Conservation (phyloP, 768 basidiomycete species). For the Thelephora ganbajun region DNA sequence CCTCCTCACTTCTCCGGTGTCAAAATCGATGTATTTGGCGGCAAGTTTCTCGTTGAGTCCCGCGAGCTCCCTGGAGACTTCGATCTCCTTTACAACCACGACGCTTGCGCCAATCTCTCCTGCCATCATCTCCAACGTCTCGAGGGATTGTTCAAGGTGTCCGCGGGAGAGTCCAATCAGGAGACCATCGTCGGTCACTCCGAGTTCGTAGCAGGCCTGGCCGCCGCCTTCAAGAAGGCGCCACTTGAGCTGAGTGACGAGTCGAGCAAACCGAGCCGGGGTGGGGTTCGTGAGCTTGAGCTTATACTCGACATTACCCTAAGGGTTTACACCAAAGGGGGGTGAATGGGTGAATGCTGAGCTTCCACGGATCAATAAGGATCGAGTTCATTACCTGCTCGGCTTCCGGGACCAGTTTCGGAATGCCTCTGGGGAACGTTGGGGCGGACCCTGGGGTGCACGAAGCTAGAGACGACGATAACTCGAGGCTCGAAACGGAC, state of each 20-base stretch:
- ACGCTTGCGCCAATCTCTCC: slow-evolving; percentile 88
- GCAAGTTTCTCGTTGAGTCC: slow-evolving; percentile 18
- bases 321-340: slow-evolving; percentile 4
- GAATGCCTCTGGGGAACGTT: slow-evolving; percentile 22
- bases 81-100: slow-evolving; percentile 80
- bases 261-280: slow-evolving; percentile 59
- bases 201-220: slow-evolving; percentile 39
- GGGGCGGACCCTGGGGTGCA: background rate
- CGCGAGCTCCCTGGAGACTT: slow-evolving; percentile 45
- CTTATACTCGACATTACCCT: slow-evolving; percentile 93
- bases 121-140: slow-evolving; percentile 89
- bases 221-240: slow-evolving; percentile 47
- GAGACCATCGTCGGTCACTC: slow-evolving; percentile 75
- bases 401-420: slow-evolving; percentile 61
- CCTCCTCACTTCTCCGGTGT: slow-evolving; percentile 20
- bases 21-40: slow-evolving; percentile 19
- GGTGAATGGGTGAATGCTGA: background rate
- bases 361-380: background rate
- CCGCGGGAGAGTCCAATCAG: slow-evolving; percentile 63
- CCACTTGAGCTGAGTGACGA: slow-evolving; percentile 96
- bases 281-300: slow-evolving; percentile 75
- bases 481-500: slow-evolving; percentile 15
- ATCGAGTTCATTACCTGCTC: slow-evolving; percentile 33
- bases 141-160: slow-evolving; percentile 71
- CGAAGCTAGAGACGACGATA: slow-evolving; percentile 12